Evolutionary conservation across 495 filamentous ascomycete genomes (phyloP), one percentile per base, ranked within the genome.

Genomic region (Aspergillus conjunctus): DNA sequence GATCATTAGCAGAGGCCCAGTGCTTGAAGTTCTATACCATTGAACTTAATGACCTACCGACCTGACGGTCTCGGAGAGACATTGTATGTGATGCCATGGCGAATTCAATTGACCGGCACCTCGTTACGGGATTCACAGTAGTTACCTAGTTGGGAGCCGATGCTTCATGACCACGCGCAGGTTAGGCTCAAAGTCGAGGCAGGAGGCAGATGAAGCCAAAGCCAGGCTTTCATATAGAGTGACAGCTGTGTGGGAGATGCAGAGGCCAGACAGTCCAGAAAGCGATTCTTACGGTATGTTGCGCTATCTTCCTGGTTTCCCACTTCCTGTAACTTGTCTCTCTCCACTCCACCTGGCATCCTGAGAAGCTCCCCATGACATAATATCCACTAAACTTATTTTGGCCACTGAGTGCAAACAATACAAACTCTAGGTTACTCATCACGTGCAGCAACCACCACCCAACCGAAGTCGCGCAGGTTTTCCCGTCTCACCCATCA

Each of bases 61-160:
- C 90, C 86, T 98, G 94, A 74, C 92, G 91, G 81, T 97, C 94
- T 73, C 94, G 87, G 69, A 98, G 83, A 61, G 91, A 91, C 77
- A 86, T 83, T 58, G 87, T 82, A 60, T 83, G 82, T 61, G 86
- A 77, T 60, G 89, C 88, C 89, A 95, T 95, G 73, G 71, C 79
- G 61, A 56, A 9, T 62, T 56, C 56, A 33, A 37, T 54, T 33
- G 43, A 18, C 33, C 15, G 31, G 39, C 43, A 51, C 56, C 43
- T 55, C 51, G 52, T 49, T 21, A 48, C 44, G 20, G 7, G 7
- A 18, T 51, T 61, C 34, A 53, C 39, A 43, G 58, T 33, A 46
- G 44, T 67, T 64, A 62, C 58, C 61, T 58, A 57, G 48, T 46
- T 56, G n/a, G 39, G 59, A 48, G 54, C 37, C 57, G 31, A 61